Conservation (phyloP, 345 rosid genomes). For the Eucalyptus polybractea region DNA sequence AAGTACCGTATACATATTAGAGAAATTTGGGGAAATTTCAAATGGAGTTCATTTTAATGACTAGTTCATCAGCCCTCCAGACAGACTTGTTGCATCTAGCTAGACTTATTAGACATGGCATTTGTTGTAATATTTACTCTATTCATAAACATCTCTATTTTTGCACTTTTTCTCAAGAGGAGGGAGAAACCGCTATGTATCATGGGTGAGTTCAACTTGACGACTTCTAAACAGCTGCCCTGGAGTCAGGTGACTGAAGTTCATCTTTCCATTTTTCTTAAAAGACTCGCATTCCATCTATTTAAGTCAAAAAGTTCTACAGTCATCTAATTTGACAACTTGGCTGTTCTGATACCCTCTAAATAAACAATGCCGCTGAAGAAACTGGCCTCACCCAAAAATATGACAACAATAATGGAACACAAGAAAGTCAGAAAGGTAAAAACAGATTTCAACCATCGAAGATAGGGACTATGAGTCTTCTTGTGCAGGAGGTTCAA, state of each 20-base stretch:
- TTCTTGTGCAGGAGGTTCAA: constrained; percentile 43
- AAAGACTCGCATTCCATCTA: background rate
- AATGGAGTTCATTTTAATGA: background rate
- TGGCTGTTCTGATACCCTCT: background rate
- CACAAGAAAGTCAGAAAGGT: background rate
- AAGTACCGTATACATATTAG: background rate
- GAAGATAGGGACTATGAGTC: background rate
- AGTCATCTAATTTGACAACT: background rate
- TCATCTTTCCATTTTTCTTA: background rate
- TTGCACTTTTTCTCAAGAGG: background rate
- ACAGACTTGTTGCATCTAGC: background rate
- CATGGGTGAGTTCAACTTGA: background rate
- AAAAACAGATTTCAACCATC: background rate
- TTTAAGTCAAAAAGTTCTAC: background rate
- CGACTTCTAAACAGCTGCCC: background rate
- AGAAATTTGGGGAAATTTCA: background rate
- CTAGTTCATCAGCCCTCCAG: background rate
- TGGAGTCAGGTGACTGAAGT: background rate
- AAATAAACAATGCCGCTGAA: background rate
- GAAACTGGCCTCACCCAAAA: background rate
- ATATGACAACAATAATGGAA: background rate
- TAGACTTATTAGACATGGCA: background rate
- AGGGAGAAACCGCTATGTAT: background rate
- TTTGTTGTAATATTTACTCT: background rate
- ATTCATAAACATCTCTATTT: background rate